These are phyloP conservation scores for Vicia sativa DNA, from an alignment of 306 rosid species.

Conservation along the genomic window DNA sequence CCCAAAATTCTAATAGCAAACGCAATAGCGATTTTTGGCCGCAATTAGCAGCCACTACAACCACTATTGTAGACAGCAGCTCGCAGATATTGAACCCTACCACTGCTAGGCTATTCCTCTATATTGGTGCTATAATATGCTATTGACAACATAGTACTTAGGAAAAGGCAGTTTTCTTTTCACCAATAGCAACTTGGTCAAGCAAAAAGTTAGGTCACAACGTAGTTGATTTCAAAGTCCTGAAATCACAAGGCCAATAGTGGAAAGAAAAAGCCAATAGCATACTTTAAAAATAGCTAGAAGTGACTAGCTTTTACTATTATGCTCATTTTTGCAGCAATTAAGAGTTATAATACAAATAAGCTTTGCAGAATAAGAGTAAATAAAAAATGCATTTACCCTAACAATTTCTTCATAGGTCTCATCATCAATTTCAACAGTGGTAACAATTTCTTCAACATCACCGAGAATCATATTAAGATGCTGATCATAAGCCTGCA, in stretches of 20 bases:
- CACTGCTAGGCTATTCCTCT: no score
- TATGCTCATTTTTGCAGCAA: neutral
- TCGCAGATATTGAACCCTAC: no score
- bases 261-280: neutral
- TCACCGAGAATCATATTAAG: conserved; percentile 99
- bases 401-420: conserved; percentile 99
- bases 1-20: no score
- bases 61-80: no score
- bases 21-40: no score
- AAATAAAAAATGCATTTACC: conserved; percentile 54
- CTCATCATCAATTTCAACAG: conserved; percentile 96
- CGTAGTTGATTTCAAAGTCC: conserved; percentile 8
- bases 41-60: no score
- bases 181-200: neutral
- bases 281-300: neutral
- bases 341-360: neutral
- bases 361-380: neutral
- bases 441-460: conserved; percentile 91
- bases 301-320: neutral
- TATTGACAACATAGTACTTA: no score
- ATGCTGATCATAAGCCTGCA: conserved; percentile 99
- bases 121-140: no score
- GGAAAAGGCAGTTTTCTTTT: neutral
- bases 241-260: neutral
- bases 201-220: conserved; percentile 6